Percentiles rank a stretch among this genome's conserved stretches.
Conservation (phyloP, 2,329 filamentous ascomycete species). For the Claviceps monticola region DNA sequence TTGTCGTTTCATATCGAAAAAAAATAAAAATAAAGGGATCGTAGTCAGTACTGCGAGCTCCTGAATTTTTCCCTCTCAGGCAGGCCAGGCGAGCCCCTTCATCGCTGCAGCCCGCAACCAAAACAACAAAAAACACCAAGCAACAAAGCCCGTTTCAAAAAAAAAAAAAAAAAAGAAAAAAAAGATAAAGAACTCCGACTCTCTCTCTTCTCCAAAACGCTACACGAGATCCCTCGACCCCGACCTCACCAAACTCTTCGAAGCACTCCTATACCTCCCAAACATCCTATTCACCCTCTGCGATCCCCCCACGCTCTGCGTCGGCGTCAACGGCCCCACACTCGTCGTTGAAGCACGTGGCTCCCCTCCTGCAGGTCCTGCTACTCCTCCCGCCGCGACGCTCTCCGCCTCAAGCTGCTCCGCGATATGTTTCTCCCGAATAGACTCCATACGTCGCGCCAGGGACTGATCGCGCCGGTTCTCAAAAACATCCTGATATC, state of each 20-base stretch:
- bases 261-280: neutral
- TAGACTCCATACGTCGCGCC: slow-evolving; percentile 23
- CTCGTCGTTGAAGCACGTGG: neutral
- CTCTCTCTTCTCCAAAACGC: neutral
- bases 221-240: neutral
- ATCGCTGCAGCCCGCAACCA: too few relatives aligned
- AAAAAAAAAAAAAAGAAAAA: too few relatives aligned
- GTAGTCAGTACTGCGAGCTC: too few relatives aligned
- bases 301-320: neutral
- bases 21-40: too few relatives aligned
- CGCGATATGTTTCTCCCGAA: slow-evolving; percentile 23
- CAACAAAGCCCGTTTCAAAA: too few relatives aligned
- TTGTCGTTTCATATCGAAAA: too few relatives aligned
- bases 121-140: too few relatives aligned
- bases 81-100: too few relatives aligned
- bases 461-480: slow-evolving; percentile 23
- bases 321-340: neutral
- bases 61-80: too few relatives aligned
- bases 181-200: too few relatives aligned
- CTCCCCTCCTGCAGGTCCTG: slow-evolving; percentile 4
- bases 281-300: neutral
- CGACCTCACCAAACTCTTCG: neutral
- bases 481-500: slow-evolving; percentile 34
- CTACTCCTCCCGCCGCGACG: slow-evolving; percentile 3
- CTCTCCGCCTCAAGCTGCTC: slow-evolving; percentile 13